Evolutionary conservation across 2,329 filamentous ascomycete species (phyloP).

Genomic region (Aureobasidium namibiae): DNA sequence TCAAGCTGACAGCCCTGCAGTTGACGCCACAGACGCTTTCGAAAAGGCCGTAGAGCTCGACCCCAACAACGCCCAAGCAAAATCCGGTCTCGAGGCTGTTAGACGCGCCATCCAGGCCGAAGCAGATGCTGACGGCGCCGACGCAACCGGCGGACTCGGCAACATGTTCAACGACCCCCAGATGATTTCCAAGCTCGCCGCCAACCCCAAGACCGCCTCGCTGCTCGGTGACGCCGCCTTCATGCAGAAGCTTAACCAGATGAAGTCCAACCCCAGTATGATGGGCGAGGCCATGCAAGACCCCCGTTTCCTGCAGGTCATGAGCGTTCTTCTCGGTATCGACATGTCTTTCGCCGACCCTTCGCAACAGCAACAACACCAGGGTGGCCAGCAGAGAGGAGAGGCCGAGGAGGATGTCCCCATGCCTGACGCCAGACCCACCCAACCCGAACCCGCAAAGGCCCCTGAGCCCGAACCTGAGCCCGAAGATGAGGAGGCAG

Average conservation of each 20-base stretch:
- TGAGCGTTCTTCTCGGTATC: constrained; percentile 87
- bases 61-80: constrained; percentile 82
- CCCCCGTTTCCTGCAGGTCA: constrained; percentile 84
- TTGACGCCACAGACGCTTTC: constrained; percentile 81
- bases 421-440: constrained; percentile 60
- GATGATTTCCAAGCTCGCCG: constrained; percentile 80
- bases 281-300: constrained; percentile 77
- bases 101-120: constrained; percentile 81
- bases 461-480: constrained; percentile 58
- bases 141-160: constrained; percentile 70
- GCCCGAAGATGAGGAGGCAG: constrained; percentile 70
- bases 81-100: constrained; percentile 76
- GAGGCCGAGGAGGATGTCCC: constrained; percentile 63
- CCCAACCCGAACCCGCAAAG: constrained; percentile 48
- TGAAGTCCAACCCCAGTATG: constrained; percentile 73
- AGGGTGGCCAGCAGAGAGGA: constrained; percentile 20
- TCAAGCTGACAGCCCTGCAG: constrained; percentile 24
- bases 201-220: constrained; percentile 83
- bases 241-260: constrained; percentile 77
- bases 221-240: constrained; percentile 77
- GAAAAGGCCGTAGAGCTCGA: constrained; percentile 92
- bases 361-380: constrained; percentile 30
- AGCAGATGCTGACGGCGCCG: constrained; percentile 54
- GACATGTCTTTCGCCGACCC: constrained; percentile 69
- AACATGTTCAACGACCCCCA: constrained; percentile 92